phyloP scores from a whole-genome alignment of 73 alveolate species.

The Tetrahymena malaccensis region DNA sequence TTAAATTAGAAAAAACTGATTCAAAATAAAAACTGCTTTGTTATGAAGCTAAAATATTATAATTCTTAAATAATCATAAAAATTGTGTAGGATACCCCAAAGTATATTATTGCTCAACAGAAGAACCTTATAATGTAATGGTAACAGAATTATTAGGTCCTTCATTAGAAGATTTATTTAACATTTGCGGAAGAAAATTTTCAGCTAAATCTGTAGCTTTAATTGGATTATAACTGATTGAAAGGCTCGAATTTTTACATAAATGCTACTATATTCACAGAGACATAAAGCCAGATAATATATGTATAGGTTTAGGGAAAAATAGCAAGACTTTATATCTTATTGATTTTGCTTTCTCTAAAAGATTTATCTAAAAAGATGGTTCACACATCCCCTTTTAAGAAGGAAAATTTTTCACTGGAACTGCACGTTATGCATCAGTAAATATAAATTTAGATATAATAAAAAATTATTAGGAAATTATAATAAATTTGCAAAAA shows the following conservation, averaged over 20 bases:
- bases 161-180: conserved; percentile 87
- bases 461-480: conserved; percentile 9
- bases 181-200: conserved; percentile 67
- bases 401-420: conserved; percentile 48
- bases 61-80: conserved; percentile 41
- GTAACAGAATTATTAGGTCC: conserved; percentile 97
- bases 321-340: conserved; percentile 60
- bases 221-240: conserved; percentile 11
- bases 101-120: conserved; percentile 85
- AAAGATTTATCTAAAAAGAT: conserved; percentile 60
- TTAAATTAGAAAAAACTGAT: conserved; percentile 54
- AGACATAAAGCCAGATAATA: conserved; percentile 84
- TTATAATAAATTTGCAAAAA: too few relatives aligned
- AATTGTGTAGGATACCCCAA: conserved; percentile 73
- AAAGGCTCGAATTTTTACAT: conserved; percentile 38
- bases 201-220: conserved; percentile 4
- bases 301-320: conserved; percentile 72
- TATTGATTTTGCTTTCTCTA: conserved; percentile 81
- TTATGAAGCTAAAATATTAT: conserved; percentile 62
- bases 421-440: conserved; percentile 62
- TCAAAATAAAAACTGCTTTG: conserved; percentile 41
- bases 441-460: conserved; percentile 43
- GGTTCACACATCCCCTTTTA: conserved; percentile 46
- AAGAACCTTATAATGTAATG: conserved; percentile 94
- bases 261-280: conserved; percentile 76